A percentile compares a stretch with the other conserved stretches of the same genome.
These are phyloP conservation scores for Dissophora ornata DNA, from an alignment of 192 early-diverging fungal species.

Conservation along the genomic window DNA sequence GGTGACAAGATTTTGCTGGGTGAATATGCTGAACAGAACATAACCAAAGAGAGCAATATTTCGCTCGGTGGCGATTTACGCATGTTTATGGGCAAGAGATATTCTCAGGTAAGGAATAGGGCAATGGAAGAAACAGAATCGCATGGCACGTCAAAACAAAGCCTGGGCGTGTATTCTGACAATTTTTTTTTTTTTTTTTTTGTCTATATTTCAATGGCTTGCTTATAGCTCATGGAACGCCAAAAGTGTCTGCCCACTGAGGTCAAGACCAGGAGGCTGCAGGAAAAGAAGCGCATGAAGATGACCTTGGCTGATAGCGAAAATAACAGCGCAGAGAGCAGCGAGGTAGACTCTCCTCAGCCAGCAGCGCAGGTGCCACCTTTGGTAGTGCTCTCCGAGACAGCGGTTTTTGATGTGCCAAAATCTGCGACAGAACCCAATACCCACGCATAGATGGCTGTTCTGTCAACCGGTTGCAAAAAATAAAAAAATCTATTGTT, in stretches of 20 bases:
- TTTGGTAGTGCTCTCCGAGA: neutral
- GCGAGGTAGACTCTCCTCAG: constrained; percentile 26
- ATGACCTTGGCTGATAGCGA: constrained; percentile 27
- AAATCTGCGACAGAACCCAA: too few relatives aligned
- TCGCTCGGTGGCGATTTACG: constrained; percentile 49
- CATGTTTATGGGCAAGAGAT: constrained; percentile 55
- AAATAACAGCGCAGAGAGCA: constrained; percentile 36
- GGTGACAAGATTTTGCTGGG: constrained; percentile 26
- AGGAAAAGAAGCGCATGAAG: constrained; percentile 40
- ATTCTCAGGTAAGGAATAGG: constrained; percentile 37
- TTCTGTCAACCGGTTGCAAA: too few relatives aligned
- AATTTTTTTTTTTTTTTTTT: neutral
- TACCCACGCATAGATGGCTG: too few relatives aligned
- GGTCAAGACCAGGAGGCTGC: constrained; percentile 35
- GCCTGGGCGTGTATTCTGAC: neutral
- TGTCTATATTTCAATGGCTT: too few relatives aligned
- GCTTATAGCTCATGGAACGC: constrained; percentile 45
- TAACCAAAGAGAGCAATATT: constrained; percentile 41
- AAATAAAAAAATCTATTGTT: too few relatives aligned
- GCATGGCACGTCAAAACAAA: too few relatives aligned
- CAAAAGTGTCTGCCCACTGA: constrained; percentile 49
- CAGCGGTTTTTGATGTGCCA: too few relatives aligned
- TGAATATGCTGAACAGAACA: constrained; percentile 37
- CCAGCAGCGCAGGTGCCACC: neutral
- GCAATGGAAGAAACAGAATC: too few relatives aligned